phyloP scores from a whole-genome alignment of 2,329 filamentous ascomycete species.

The Trichoderma koningii region DNA sequence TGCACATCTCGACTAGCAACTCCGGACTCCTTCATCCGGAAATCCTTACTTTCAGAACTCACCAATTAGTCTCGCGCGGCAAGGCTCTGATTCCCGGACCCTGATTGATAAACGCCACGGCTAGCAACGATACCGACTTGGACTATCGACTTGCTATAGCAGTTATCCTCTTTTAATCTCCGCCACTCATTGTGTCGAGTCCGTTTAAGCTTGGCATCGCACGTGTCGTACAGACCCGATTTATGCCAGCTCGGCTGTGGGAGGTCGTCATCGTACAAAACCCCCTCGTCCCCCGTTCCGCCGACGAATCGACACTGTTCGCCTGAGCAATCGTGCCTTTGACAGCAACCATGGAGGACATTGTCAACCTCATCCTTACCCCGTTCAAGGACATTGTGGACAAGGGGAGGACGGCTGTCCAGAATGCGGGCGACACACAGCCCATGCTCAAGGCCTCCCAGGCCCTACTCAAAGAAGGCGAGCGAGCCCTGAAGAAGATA shows the following conservation, averaged over 20 bases:
- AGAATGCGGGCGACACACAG: slow-evolving; percentile 50
- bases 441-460: slow-evolving; percentile 54
- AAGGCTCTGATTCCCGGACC: slow-evolving; percentile 1
- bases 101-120: slow-evolving; percentile 11
- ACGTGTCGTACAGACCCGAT: slow-evolving; percentile 11
- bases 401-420: slow-evolving; percentile 50
- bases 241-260: neutral
- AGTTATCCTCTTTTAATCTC: slow-evolving; percentile 26
- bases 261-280: slow-evolving; percentile 9
- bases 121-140: slow-evolving; percentile 9
- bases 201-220: slow-evolving; percentile 7
- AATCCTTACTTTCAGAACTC: neutral
- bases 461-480: slow-evolving; percentile 51
- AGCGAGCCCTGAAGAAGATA: slow-evolving; percentile 52
- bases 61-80: slow-evolving; percentile 4
- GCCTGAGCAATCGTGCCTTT: slow-evolving; percentile 2
- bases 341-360: slow-evolving; percentile 43
- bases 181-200: neutral
- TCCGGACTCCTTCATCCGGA: neutral
- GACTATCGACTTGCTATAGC: slow-evolving; percentile 14
- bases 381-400: slow-evolving; percentile 57
- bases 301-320: slow-evolving; percentile 6
- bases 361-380: slow-evolving; percentile 49
- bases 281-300: slow-evolving; percentile 18
- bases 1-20: neutral